phyloP scores from a whole-genome alignment of 768 basidiomycete genomes.

The Trametopsis cervina region DNA sequence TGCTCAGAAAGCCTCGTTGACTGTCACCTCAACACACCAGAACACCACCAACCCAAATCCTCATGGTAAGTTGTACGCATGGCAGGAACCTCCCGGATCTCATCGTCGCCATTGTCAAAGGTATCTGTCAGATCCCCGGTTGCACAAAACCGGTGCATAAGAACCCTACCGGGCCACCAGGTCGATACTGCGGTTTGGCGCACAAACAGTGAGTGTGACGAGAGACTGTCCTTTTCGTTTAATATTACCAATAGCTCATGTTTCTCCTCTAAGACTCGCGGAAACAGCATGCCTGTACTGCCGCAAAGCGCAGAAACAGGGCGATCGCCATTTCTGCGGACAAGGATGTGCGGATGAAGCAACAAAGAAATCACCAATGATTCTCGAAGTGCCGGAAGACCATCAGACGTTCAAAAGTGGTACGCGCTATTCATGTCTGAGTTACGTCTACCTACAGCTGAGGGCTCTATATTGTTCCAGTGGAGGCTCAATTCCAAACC shows the following conservation, averaged over 20 bases:
- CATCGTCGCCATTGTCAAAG: conserved; percentile 22
- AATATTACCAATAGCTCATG: no score
- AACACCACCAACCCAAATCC: background rate
- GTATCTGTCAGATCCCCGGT: conserved; percentile 44
- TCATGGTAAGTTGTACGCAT: background rate
- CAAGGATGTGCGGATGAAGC: conserved; percentile 48
- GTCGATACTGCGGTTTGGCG: conserved; percentile 44
- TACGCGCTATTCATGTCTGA: conserved; percentile 38
- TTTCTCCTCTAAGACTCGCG: conserved; percentile 9
- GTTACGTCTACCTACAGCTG: conserved; percentile 24
- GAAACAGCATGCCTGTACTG: conserved; percentile 56
- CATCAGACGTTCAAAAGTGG: conserved; percentile 64
- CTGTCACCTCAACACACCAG: background rate
- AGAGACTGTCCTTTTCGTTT: no score
- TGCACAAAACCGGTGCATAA: conserved; percentile 39
- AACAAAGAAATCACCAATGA: conserved; percentile 44
- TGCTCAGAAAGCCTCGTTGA: conserved; percentile 37
- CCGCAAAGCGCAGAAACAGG: conserved; percentile 45
- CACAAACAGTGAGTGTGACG: conserved; percentile 31
- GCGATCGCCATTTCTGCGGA: conserved; percentile 57
- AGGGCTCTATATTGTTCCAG: background rate
- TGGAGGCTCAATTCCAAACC: conserved; percentile 36
- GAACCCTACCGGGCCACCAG: conserved; percentile 30
- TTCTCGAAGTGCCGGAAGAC: conserved; percentile 52
- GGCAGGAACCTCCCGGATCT: no score